phyloP scores from a whole-genome alignment of 176 grass and related monocot genomes.

The bread wheat (Triticum aestivum) region DNA sequence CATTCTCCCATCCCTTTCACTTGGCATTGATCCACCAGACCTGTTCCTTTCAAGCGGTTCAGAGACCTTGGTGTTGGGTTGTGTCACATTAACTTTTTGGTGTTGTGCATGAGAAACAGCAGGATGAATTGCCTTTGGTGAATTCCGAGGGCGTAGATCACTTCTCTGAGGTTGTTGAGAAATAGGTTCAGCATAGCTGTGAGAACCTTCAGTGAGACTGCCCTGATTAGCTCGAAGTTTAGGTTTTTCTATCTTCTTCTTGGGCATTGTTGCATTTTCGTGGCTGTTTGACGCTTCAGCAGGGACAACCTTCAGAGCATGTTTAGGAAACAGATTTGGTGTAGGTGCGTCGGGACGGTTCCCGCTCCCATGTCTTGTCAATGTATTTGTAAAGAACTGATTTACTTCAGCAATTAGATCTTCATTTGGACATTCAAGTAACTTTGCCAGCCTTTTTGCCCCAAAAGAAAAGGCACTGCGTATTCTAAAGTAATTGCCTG shows the following conservation, averaged over 20 bases:
- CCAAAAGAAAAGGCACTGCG: conserved; percentile 91
- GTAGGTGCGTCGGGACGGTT: conserved; percentile 51
- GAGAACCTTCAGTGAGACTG: conserved; percentile 43
- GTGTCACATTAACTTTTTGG: conserved; percentile 43
- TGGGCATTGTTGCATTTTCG: conserved; percentile 29
- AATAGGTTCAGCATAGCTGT: conserved; percentile 31
- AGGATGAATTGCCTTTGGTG: conserved; percentile 33
- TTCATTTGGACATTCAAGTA: conserved; percentile 82
- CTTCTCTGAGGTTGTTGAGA: conserved; percentile 41
- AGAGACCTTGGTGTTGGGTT: conserved; percentile 39
- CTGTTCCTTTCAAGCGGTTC: conserved; percentile 73
- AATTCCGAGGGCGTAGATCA: conserved; percentile 32
- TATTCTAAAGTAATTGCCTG: conserved; percentile 98
- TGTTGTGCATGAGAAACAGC: conserved; percentile 37
- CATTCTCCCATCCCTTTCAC: conserved; percentile 53
- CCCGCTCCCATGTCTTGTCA: conserved; percentile 70
- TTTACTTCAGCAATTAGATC: conserved; percentile 62
- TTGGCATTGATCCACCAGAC: conserved; percentile 52
- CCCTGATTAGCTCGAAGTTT: conserved; percentile 37
- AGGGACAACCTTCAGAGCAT: conserved; percentile 32
- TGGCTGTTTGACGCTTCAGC: conserved; percentile 49
- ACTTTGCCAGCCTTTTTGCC: conserved; percentile 62
- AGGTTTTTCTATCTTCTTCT: conserved; percentile 48
- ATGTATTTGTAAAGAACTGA: conserved; percentile 86
- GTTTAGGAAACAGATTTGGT: conserved; percentile 36